Evolutionary conservation across 129 eudicot genomes (phyloP).

Genomic region (Oenanthe sinensis): DNA sequence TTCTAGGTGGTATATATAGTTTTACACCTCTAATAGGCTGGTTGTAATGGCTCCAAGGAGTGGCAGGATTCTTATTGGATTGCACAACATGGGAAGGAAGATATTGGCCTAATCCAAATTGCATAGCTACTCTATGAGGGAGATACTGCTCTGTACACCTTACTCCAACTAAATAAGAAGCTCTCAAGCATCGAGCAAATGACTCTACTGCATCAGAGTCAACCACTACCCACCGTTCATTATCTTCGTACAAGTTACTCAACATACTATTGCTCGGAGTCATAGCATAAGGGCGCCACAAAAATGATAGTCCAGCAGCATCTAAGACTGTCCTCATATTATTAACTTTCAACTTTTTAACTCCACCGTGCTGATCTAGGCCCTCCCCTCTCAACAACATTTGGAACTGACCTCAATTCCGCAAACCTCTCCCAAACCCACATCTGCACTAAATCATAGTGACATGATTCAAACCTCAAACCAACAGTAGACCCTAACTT

Average conservation of each 20-base stretch:
- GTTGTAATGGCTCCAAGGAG: constrained; percentile 24
- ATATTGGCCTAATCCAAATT: constrained; percentile 51
- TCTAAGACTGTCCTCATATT: neutral
- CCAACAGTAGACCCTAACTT: neutral
- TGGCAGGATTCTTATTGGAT: neutral
- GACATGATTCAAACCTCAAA: neutral
- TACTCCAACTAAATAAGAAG: constrained; percentile 26
- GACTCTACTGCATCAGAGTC: constrained; percentile 12
- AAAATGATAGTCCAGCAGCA: constrained; percentile 16
- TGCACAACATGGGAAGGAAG: constrained; percentile 21
- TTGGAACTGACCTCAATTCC: neutral
- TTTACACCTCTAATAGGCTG: constrained; percentile 2
- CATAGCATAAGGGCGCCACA: constrained; percentile 42
- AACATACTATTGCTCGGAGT: constrained; percentile 8
- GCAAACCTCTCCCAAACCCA: constrained; percentile 45
- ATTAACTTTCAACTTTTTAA: neutral
- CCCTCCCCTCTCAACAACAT: neutral
- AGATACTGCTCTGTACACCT: constrained; percentile 24
- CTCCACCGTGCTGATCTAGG: constrained; percentile 21
- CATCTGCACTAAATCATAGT: constrained; percentile 20
- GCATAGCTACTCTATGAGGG: constrained; percentile 46
- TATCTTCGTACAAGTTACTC: constrained; percentile 20
- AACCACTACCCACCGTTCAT: constrained; percentile 10
- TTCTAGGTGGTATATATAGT: constrained; percentile 23
- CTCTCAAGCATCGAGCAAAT: constrained; percentile 29